These are phyloP conservation scores for Starmerella scarabaei DNA, from an alignment of 805 yeast genomes.

Conservation along the genomic window DNA sequence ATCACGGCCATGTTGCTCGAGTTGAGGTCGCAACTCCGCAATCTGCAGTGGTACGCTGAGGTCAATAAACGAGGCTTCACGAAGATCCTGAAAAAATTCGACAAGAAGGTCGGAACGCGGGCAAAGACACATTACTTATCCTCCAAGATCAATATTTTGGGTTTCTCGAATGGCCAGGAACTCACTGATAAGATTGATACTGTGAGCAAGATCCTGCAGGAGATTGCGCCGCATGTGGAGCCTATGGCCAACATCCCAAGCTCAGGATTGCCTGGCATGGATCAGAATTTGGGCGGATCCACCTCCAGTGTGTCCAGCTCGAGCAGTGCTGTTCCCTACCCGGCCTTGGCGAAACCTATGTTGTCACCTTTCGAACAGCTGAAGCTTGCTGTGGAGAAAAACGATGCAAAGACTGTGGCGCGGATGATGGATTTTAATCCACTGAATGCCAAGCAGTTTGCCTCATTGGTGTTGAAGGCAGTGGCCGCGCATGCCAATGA, in stretches of 20 bases:
- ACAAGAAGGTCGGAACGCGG: slow-evolving; percentile 60
- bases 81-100: slow-evolving; percentile 78
- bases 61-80: slow-evolving; percentile 79
- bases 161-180: slow-evolving; percentile 63
- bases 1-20: slow-evolving; percentile 58
- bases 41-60: slow-evolving; percentile 88
- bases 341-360: neutral
- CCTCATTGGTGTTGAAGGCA: slow-evolving; percentile 17
- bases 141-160: slow-evolving; percentile 58
- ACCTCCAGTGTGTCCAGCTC: too few species aligned
- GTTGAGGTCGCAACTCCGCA: slow-evolving; percentile 59
- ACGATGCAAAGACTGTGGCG: slow-evolving; percentile 36
- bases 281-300: neutral
- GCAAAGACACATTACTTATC: slow-evolving; percentile 45
- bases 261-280: neutral
- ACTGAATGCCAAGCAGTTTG: slow-evolving; percentile 37
- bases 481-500: slow-evolving; percentile 40
- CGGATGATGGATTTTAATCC: slow-evolving; percentile 31
- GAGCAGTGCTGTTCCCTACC: too few species aligned
- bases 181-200: slow-evolving; percentile 38
- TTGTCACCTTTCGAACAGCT: slow-evolving; percentile 8
- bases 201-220: slow-evolving; percentile 22
- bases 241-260: neutral
- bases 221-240: slow-evolving; percentile 23
- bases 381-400: slow-evolving; percentile 27